A percentile compares a stretch with the other conserved stretches of the same genome.
phyloP scores from a whole-genome alignment of 2,329 filamentous ascomycete species.

The Penicillium concentricum region DNA sequence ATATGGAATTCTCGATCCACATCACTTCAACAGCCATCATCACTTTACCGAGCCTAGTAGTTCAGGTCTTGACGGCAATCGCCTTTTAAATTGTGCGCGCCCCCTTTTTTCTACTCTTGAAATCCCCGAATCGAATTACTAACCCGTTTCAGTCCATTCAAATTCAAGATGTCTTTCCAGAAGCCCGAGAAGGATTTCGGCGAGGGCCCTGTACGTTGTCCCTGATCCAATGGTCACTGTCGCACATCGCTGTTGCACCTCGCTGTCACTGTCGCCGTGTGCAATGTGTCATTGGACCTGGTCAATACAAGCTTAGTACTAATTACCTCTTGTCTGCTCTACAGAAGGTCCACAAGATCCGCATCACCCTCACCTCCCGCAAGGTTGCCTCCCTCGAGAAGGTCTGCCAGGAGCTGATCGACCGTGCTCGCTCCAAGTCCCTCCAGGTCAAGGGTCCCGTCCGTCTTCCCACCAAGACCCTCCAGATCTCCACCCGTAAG shows the following conservation, averaged over 20 bases:
- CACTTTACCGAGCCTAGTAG: conserved; percentile 74
- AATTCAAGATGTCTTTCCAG: conserved; percentile 81
- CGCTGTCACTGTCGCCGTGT: conserved; percentile 11
- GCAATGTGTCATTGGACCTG: conserved; percentile 1
- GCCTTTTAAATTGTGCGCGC: conserved; percentile 23
- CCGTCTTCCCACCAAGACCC: conserved; percentile 93
- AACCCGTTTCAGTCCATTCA: conserved; percentile 24
- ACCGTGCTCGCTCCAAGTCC: conserved; percentile 98
- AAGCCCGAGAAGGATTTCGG: conserved; percentile 92
- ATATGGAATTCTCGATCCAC: conserved; percentile 21
- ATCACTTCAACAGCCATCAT: conserved; percentile 53
- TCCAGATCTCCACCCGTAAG: conserved; percentile 97
- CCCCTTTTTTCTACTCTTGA: background rate
- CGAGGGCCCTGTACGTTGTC: conserved; percentile 72
- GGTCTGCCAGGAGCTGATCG: conserved; percentile 96
- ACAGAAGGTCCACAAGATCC: conserved; percentile 94
- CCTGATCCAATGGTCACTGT: conserved; percentile 4
- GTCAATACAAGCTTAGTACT: background rate
- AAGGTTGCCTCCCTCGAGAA: conserved; percentile 97
- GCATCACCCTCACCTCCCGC: conserved; percentile 93
- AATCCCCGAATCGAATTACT: conserved; percentile 21
- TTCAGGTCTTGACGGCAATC: conserved; percentile 76
- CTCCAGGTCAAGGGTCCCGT: conserved; percentile 98
- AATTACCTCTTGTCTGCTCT: conserved; percentile 16
- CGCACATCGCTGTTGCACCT: conserved; percentile 5